Base-by-base conservation (phyloP, 352 stramenopile genomes). In the Thraustochytrium sp. region DNA sequence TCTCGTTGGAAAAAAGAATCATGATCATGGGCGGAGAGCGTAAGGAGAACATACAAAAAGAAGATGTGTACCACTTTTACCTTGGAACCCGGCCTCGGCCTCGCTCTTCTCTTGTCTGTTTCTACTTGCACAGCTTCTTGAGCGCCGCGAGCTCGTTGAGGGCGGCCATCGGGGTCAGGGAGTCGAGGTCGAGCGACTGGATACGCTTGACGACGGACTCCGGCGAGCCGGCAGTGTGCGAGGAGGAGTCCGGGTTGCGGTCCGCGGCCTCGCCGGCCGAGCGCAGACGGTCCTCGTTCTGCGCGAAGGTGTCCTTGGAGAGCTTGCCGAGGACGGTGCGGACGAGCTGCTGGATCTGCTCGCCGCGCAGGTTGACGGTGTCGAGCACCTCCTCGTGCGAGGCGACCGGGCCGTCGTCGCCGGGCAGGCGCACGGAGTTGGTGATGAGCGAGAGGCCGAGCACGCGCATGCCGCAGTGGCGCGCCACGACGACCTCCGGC, bases 361-460 rank as follows among this genome's bases (percentile, higher is more conserved):
- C 63, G 18, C n/a, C 31, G 44, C 76, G 59, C 13, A 83, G 11
- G 2, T 86, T 46, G 21, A 74, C 82, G 36, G 83, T 85, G 9
- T 86, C 82, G n/a, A 86, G 62, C 11, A 86, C 83, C 51, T 86
- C 83, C 29, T 86, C 83, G 49, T 86, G 83, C 31, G 54, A 86
- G 29, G 83, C 82, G 37, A 49, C 48, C 0, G 44, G 36, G 36
- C 37, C 44, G n/a, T 31, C 36, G 64, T 86, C 80, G 21, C 77
- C 82, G n/a, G 83, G 83, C 31, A 84, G 37, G 3, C 77, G 37
- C 21, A 86, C 82, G 5, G 34, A 42, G 80, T 99, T 98, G 29
- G 96, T 99, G 85, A 99, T 98, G 34, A 98, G 86, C 61, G 92
- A 97, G 38, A 99, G 85, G n/a, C 93, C 95, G 49, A 99, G 88